Evolutionary conservation across 768 basidiomycete species (phyloP), one percentile per base, ranked within the genome.

Genomic region (Paxillus ammoniavirescens): DNA sequence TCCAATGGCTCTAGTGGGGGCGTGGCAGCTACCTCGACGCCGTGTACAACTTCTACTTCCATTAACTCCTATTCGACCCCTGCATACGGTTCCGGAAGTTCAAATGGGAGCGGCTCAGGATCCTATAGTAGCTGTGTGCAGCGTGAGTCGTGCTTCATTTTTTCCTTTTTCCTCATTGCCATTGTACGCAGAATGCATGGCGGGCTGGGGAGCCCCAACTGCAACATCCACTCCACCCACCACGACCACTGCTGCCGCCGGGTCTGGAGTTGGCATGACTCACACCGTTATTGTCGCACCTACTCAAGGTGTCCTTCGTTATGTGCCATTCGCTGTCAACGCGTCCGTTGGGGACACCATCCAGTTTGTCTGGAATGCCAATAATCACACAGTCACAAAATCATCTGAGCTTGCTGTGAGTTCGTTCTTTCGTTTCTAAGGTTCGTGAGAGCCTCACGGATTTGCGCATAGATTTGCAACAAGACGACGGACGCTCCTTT

Each of bases 311-410:
- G 82, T 89, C 54, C 75, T 90, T 49, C 84, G 87, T 55, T 88
- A 83, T 62, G 75, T 90, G 48, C 89, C 89, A 33, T 89, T 88
- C 71, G 82, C 83, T 23, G 69, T 86, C 57, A 88, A 89, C 63
- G 89, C 87, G 5, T 82, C 85, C 31, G 80, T 85, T 54, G 89
- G 89, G 50, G 89, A 91, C 70, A 89, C 86, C 61, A 68, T 92
- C 72, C 73, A 77, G 66, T 91, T 84, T 75, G 75, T 84, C 71
- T 93, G 89, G 89, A 79, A 80, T 51, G 89, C 86, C 49, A 81
- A 87, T 75, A 81, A 80, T 65, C 89, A 91, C 76, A 91, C 89
- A 31, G 91, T 91, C 62, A 92, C 91, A 60, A 87, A 91, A 75
- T 82, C 82, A 15, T 89, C 87, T 0, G 65, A 74, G 43, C 76